Conservation (phyloP, 192 early-diverging fungal genomes). For the Coemansia sp. region DNA sequence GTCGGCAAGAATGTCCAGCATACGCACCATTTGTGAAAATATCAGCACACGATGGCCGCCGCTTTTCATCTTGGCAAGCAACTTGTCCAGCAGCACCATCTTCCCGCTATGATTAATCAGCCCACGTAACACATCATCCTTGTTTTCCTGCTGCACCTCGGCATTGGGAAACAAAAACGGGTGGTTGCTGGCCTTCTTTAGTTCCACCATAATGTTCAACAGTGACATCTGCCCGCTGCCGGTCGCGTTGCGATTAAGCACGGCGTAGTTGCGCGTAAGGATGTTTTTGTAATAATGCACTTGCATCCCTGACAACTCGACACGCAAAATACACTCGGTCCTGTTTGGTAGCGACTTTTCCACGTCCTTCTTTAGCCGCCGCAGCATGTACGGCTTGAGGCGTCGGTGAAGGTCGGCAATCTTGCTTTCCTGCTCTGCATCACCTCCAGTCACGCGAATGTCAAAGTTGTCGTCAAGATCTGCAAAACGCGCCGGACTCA, state of each 20-base stretch:
- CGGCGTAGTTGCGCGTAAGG: conserved; percentile 88
- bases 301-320: conserved; percentile 88
- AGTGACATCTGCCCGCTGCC: conserved; percentile 70
- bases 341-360: conserved; percentile 96
- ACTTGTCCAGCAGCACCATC: conserved; percentile 96
- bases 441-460: conserved; percentile 59
- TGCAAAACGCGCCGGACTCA: conserved; percentile 88
- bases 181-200: conserved; percentile 97
- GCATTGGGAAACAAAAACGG: conserved; percentile 86
- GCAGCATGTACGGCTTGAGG: conserved; percentile 87
- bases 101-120: conserved; percentile 93
- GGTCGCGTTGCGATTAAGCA: conserved; percentile 70
- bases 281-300: conserved; percentile 94
- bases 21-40: conserved; percentile 96
- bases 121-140: conserved; percentile 76
- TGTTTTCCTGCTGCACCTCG: conserved; percentile 58
- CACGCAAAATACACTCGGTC: conserved; percentile 92
- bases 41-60: conserved; percentile 96
- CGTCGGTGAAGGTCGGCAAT: conserved; percentile 81
- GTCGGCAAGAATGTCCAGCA: conserved; percentile 95
- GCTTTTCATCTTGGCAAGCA: conserved; percentile 82
- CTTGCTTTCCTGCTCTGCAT: conserved; percentile 72
- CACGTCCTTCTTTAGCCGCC: conserved; percentile 96
- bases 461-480: conserved; percentile 80
- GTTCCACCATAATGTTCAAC: conserved; percentile 92